These are phyloP conservation scores for Lepraria neglecta DNA, from an alignment of 495 filamentous ascomycete species.

Conservation along the genomic window DNA sequence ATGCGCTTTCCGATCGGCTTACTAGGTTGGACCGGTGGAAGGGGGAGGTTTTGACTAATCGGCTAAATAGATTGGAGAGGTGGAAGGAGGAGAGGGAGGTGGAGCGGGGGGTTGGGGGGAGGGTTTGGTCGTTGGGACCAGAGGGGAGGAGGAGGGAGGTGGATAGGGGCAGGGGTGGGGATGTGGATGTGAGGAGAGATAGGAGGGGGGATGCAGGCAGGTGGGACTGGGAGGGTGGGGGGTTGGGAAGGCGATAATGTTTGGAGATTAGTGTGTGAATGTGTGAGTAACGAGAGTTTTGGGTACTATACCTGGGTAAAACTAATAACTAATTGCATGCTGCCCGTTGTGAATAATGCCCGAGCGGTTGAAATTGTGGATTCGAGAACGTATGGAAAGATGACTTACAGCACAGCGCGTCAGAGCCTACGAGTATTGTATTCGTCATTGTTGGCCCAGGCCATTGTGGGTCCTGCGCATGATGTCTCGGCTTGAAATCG, in stretches of 20 bases:
- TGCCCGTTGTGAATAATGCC: too few relatives aligned
- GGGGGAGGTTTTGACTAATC: background rate
- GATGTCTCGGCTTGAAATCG: too few relatives aligned
- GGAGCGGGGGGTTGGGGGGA: background rate
- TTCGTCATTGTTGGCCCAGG: too few relatives aligned
- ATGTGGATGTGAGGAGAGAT: background rate
- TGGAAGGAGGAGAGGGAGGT: constrained; percentile 5
- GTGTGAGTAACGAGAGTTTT: too few relatives aligned
- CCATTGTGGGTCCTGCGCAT: too few relatives aligned
- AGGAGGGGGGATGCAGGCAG: background rate
- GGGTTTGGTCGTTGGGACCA: background rate
- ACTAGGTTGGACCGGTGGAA: background rate
- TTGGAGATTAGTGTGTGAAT: too few relatives aligned
- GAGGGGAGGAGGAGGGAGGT: background rate
- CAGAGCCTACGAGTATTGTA: too few relatives aligned
- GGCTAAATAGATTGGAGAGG: background rate
- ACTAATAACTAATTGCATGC: too few relatives aligned
- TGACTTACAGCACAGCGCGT: too few relatives aligned
- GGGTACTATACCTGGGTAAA: too few relatives aligned
- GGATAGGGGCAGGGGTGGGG: background rate
- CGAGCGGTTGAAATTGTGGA: too few relatives aligned
- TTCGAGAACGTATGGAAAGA: too few relatives aligned
- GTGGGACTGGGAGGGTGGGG: background rate
- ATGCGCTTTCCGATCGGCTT: background rate
- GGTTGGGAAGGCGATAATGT: background rate